These are phyloP conservation scores for Globisporangium barbulae DNA, from an alignment of 352 stramenopile genomes.

Conservation along the genomic window DNA sequence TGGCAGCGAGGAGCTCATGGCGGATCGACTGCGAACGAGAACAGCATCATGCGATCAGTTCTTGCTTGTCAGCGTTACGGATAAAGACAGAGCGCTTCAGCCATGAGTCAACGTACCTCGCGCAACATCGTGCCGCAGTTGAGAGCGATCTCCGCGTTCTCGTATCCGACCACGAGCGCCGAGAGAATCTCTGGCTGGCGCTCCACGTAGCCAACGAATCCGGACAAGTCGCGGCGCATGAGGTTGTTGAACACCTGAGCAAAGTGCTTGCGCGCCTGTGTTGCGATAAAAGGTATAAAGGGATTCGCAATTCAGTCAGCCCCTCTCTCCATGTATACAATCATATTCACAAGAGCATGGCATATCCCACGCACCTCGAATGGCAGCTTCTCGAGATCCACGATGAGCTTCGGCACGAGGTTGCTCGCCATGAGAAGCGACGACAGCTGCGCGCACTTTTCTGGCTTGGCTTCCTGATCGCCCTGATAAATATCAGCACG, in stretches of 20 bases:
- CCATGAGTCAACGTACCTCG: conserved; percentile 40
- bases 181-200: conserved; percentile 69
- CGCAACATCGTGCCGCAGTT: conserved; percentile 90
- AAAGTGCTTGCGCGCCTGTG: conserved; percentile 72
- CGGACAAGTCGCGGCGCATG: conserved; percentile 78
- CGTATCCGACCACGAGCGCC: conserved; percentile 78
- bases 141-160: conserved; percentile 84
- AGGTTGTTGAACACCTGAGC: conserved; percentile 90
- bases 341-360: neutral
- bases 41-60: neutral
- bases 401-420: conserved; percentile 70
- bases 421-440: conserved; percentile 63
- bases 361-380: conserved; percentile 54
- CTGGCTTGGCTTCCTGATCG: conserved; percentile 69
- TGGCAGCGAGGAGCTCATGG: conserved; percentile 70
- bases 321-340: too few species aligned
- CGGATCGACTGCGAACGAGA: conserved; percentile 56
- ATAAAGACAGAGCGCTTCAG: neutral
- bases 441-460: conserved; percentile 80
- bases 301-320: neutral
- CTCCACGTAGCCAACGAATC: conserved; percentile 82
- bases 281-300: neutral
- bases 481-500: conserved; percentile 25
- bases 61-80: neutral
- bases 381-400: conserved; percentile 61